Evolutionary conservation across 352 stramenopile species (phyloP), one percentile per base, ranked within the genome.

Genomic region (Plasmopara viticola): DNA sequence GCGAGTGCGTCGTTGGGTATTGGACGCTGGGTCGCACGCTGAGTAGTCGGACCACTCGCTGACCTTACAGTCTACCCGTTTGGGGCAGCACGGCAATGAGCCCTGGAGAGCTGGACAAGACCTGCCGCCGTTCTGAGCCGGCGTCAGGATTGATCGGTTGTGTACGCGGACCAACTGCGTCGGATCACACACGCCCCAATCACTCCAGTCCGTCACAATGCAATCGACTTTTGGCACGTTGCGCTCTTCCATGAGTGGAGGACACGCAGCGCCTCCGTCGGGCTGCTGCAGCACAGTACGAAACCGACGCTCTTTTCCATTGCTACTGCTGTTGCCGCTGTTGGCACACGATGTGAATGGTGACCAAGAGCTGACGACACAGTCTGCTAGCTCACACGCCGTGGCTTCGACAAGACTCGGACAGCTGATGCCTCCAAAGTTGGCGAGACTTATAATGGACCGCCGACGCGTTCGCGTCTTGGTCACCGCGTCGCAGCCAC

Each of bases 331-430:
- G 31, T 35, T 35, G 31, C 31, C 31, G 6, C 31, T 12, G 31
- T 35, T 35, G 31, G 31, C 31, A 35, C 31, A 90, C 5, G 56
- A 43, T 7, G 64, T 70, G 57, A 68, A 90, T 2, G 66, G 64
- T n/a, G 61, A 79, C 74, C 75, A 89, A 1, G 64, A 54, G 7
- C 71, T 62, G 3, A 78, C 51, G n/a, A 75, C 43, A 34, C 76
- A 90, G 48, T 86, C 74, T 0, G 56, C 37, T 1, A 56, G 58
- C 6, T 53, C 66, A 34, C 79, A 90, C 0, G 45, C 9, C 7
- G 65, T 39, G 0, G 51, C 60, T 37, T 86, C 69, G 10, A 55
- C 53, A 6, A 86, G 52, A 9, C 49, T 29, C 0, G 58, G 66
- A 34, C 78, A 87, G 12, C 48, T 38, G 0, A 55, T 31, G 14